A percentile compares a stretch with the other conserved stretches of the same genome.
phyloP scores from a whole-genome alignment of 768 basidiomycete species.

The Agaricus blazei region DNA sequence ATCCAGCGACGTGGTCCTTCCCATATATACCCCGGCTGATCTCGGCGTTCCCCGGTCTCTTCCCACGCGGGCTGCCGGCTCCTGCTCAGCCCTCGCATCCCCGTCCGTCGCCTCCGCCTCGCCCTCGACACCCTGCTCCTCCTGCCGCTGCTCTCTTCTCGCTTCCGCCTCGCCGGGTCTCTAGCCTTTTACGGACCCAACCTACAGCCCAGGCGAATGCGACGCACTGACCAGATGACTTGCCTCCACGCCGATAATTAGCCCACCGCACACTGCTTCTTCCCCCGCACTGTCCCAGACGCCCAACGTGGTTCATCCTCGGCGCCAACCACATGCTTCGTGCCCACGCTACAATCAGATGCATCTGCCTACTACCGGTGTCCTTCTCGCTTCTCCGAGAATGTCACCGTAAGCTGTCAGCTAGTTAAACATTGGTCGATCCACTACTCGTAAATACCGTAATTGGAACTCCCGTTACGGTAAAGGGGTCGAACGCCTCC shows the following conservation, averaged over 20 bases:
- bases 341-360: no score
- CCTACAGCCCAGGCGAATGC: no score
- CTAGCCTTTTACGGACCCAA: no score
- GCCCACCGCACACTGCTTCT: not conserved
- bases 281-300: not conserved
- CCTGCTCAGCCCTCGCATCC: no score
- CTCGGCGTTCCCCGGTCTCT: not conserved
- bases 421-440: not conserved
- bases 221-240: no score
- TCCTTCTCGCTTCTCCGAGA: not conserved
- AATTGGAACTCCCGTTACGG: no score
- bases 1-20: constrained; percentile 5
- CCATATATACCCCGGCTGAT: no score
- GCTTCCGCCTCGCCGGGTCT: not conserved
- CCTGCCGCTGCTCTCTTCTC: no score
- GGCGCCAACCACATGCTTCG: no score
- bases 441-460: not conserved
- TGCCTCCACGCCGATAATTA: not conserved
- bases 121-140: not conserved
- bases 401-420: not conserved
- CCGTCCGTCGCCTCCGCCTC: not conserved
- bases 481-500: no score
- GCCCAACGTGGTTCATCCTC: no score
- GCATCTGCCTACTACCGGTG: no score
- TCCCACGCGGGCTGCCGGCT: not conserved